phyloP scores from a whole-genome alignment of 192 early-diverging fungal species.

The Coemansia sp. region DNA sequence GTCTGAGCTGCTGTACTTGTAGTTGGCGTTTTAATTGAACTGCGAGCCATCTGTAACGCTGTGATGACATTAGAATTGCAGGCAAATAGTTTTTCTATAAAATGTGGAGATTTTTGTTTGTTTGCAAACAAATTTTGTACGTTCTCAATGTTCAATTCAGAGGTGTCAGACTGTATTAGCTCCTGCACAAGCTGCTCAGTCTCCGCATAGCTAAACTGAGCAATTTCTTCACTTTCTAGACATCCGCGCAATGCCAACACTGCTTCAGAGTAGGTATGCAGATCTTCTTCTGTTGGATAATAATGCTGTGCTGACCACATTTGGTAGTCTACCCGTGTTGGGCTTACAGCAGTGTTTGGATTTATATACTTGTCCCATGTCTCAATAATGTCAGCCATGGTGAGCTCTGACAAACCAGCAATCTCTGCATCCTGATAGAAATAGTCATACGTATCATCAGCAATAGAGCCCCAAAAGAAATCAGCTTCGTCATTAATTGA shows the following conservation, averaged over 20 bases:
- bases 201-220: background rate
- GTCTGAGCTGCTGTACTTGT: background rate
- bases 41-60: background rate
- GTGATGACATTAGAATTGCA: background rate
- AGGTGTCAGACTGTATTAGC: background rate
- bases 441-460: slow-evolving; percentile 69
- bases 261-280: slow-evolving; percentile 1
- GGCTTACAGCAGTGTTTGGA: slow-evolving; percentile 15
- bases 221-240: background rate
- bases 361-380: slow-evolving; percentile 35
- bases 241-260: slow-evolving; percentile 7
- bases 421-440: slow-evolving; percentile 33
- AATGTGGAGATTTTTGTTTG: background rate
- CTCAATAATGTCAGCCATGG: slow-evolving; percentile 16
- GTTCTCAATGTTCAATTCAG: background rate
- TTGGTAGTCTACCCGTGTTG: slow-evolving; percentile 30
- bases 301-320: slow-evolving; percentile 13
- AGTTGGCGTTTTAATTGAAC: background rate
- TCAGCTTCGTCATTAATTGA: slow-evolving; percentile 63
- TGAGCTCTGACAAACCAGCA: slow-evolving; percentile 1
- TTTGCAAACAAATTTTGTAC: background rate
- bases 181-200: background rate
- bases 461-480: slow-evolving; percentile 62
- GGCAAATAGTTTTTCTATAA: background rate
- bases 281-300: slow-evolving; percentile 6